Conservation (phyloP, 352 stramenopile genomes). For the Globisporangium viniferum region DNA sequence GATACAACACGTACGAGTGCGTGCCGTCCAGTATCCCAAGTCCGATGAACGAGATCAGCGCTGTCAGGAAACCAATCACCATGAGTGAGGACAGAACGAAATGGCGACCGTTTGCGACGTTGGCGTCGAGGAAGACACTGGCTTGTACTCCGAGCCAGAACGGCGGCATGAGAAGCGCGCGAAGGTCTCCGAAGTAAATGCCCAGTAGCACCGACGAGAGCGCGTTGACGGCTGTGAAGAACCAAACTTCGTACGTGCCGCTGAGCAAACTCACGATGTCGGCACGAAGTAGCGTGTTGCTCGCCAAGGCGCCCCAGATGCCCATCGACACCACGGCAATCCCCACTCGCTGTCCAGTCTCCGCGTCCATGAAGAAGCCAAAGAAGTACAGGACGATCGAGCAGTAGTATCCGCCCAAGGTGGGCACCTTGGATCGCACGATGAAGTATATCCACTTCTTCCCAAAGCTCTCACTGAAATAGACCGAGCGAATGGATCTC, state of each 20-base stretch:
- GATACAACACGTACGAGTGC: neutral
- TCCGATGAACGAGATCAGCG: neutral
- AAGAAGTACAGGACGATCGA: conserved; percentile 7
- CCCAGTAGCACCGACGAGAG: conserved; percentile 11
- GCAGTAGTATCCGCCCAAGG: neutral
- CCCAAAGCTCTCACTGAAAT: neutral
- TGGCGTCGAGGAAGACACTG: conserved; percentile 23
- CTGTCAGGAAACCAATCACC: neutral
- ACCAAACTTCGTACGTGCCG: conserved; percentile 31
- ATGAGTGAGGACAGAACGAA: neutral
- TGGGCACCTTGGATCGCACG: neutral
- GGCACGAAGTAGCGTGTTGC: conserved; percentile 18
- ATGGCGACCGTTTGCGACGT: conserved; percentile 10
- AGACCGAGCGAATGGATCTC: conserved; percentile 13
- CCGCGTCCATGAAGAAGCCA: neutral
- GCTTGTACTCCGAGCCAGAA: conserved; percentile 19
- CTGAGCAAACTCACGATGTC: conserved; percentile 22
- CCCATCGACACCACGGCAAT: conserved; percentile 1
- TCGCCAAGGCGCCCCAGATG: neutral
- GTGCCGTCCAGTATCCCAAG: neutral
- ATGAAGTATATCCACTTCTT: conserved; percentile 1
- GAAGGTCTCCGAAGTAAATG: conserved; percentile 14
- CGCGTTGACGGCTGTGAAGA: conserved; percentile 23
- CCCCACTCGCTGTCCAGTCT: neutral
- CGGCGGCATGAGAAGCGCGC: conserved; percentile 6